Percentiles rank a stretch among this genome's conserved stretches.
Conservation (phyloP, 768 basidiomycete genomes). For the Mycena amicta region DNA sequence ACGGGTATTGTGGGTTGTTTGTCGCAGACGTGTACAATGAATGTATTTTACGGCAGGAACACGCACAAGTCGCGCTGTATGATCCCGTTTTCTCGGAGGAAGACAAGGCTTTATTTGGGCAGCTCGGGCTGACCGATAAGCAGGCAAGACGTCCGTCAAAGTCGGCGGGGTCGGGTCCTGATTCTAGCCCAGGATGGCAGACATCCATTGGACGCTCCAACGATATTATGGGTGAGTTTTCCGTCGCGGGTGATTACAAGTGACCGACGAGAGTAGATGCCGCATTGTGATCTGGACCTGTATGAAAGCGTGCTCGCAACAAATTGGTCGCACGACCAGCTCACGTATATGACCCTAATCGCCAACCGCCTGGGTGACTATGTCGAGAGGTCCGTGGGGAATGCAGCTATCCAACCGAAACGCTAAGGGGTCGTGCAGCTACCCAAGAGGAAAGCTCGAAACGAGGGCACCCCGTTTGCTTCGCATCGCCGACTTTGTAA, state of each 20-base stretch:
- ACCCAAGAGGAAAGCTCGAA: constrained; percentile 52
- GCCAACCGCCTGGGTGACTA: constrained; percentile 72
- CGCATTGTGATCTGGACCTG: constrained; percentile 73
- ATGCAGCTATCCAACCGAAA: neutral
- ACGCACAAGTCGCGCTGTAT: constrained; percentile 52
- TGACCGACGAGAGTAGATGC: constrained; percentile 47
- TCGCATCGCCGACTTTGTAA: constrained; percentile 53
- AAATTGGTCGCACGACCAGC: constrained; percentile 55
- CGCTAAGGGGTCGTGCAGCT: constrained; percentile 41
- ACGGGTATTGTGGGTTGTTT: constrained; percentile 61
- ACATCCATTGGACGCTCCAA: constrained; percentile 44
- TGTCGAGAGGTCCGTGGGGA: constrained; percentile 53
- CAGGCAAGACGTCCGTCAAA: constrained; percentile 45
- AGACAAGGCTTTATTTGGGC: constrained; percentile 55
- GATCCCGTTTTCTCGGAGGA: constrained; percentile 76
- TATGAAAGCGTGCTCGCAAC: constrained; percentile 66
- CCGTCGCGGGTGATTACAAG: too few species aligned
- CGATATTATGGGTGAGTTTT: constrained; percentile 53
- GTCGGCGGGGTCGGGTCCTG: neutral
- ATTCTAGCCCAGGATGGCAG: constrained; percentile 31
- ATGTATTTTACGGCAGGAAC: constrained; percentile 52
- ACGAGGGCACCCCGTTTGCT: constrained; percentile 54
- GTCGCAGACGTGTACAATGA: too few species aligned
- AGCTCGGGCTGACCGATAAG: constrained; percentile 45
- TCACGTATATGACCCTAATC: constrained; percentile 57